phyloP scores from a whole-genome alignment of 2,329 filamentous ascomycete species.

The Paecilomyces sp. region DNA sequence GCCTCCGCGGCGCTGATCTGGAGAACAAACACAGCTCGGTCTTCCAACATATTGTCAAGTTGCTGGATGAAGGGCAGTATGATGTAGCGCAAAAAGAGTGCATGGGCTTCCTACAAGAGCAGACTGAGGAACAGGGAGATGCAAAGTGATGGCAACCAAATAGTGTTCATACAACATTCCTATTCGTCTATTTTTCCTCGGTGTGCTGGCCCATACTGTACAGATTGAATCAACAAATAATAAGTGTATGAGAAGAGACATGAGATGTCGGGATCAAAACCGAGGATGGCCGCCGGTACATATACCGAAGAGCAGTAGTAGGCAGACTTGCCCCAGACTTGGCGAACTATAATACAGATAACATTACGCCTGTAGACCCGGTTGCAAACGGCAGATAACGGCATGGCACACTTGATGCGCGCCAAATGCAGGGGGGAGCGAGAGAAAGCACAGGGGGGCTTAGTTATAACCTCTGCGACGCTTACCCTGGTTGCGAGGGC shows the following conservation, averaged over 20 bases:
- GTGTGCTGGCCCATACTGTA: background rate
- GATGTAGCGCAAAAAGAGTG: too few species aligned
- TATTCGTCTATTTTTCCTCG: background rate
- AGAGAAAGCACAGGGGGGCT: slow-evolving; percentile 2
- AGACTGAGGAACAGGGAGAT: background rate
- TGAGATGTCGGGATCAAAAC: background rate
- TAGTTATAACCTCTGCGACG: slow-evolving; percentile 60
- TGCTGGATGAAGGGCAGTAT: too few species aligned
- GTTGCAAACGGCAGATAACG: background rate
- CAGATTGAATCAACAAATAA: background rate
- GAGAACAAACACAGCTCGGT: too few species aligned
- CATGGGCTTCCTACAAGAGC: too few species aligned
- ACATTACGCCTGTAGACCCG: background rate
- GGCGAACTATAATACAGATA: background rate
- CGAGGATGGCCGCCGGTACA: background rate
- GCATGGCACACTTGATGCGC: background rate
- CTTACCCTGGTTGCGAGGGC: slow-evolving; percentile 86
- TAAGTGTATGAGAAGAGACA: background rate
- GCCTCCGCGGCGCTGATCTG: too few species aligned
- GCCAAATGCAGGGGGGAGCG: slow-evolving; percentile 1
- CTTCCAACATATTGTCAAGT: too few species aligned
- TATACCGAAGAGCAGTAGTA: background rate
- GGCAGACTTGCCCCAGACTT: background rate
- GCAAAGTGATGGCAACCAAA: background rate
- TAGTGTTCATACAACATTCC: background rate